Evolutionary conservation across 768 basidiomycete genomes (phyloP), one percentile per base, ranked within the genome.

Genomic region (Chlorophyllum brunneum): DNA sequence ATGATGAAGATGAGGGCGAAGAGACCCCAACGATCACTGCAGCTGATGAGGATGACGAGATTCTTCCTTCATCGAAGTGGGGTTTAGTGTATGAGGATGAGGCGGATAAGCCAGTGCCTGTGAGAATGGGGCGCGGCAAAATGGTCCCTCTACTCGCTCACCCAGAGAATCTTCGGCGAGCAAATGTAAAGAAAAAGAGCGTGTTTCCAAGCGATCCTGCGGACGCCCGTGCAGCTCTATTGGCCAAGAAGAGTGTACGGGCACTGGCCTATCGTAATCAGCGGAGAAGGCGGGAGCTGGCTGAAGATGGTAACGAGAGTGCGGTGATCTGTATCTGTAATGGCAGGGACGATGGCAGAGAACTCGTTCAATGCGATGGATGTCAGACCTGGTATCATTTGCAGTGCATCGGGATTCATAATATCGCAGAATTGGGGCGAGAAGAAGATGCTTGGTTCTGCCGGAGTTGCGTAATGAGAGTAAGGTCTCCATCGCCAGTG

Each of bases 371-470:
- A 60, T 93, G 90, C 58, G 89, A 92, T 59, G 74, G 76, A 3
- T 93, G 90, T 64, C 73, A 80, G 62, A 83, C 74, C 13, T 93
- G 90, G 90, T 92, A 86, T 62, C 90, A 93, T 66, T 74, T 90
- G 27, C 69, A 80, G 38, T 93, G 90, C 65, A 83, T 92, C 31
- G 89, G 88, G 46, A 86, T 92, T 58, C 69, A 67, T 46, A 76
- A 73, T 58, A 75, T 81, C 29, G 67, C 75, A 9, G 82, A 89
- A 46, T 71, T 92, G 13, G 90, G 88, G 5, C 77, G 67, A 43
- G 87, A 88, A 61, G 86, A 90, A 59, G 88, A 90, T 58, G 81
- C 81, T 1, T 93, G 90, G 89, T 92, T 77, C 65, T 86, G 88
- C 66, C 65, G 71, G 46, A 69, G 72, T 53, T 82, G 90, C 59